phyloP scores from a whole-genome alignment of 2,329 filamentous ascomycete genomes.

The Penicillium glabrum region DNA sequence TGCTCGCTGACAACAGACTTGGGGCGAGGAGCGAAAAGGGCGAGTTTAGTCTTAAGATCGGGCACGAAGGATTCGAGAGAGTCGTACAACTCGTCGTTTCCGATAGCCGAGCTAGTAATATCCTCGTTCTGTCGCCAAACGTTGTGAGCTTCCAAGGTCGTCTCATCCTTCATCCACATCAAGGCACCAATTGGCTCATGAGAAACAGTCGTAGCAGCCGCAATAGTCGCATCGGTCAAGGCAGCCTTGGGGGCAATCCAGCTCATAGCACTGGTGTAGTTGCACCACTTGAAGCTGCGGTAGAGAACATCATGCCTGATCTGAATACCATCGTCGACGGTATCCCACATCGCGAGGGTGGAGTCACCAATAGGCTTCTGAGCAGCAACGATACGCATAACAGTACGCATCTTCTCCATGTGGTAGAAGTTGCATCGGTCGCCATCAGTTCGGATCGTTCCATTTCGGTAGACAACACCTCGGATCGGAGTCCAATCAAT shows the following conservation, averaged over 20 bases:
- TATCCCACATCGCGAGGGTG: conserved; percentile 2
- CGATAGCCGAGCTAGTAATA: background rate
- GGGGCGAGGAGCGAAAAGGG: background rate
- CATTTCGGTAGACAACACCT: conserved; percentile 1
- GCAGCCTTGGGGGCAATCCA: conserved; percentile 1
- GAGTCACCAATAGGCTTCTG: conserved; percentile 2
- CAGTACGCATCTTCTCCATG: conserved; percentile 1
- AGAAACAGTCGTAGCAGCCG: background rate
- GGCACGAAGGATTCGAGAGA: background rate
- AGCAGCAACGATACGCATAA: background rate
- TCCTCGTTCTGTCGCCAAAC: conserved; percentile 1
- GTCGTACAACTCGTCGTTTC: background rate
- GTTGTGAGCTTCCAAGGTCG: background rate
- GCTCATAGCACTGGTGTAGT: conserved; percentile 3
- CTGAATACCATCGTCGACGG: background rate
- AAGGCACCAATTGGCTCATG: conserved; percentile 1
- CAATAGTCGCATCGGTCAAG: background rate
- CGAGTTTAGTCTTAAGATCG: background rate
- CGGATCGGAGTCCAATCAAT: conserved; percentile 1
- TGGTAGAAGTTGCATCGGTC: conserved; percentile 1
- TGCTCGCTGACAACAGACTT: background rate
- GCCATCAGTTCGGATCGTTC: background rate
- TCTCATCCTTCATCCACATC: conserved; percentile 6
- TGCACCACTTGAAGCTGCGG: conserved; percentile 2
- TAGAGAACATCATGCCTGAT: background rate